Percentiles rank a stretch among this genome's conserved stretches.
These are phyloP conservation scores for Diplotaxis tenuifolia DNA, from an alignment of 345 rosid species.

Conservation along the genomic window DNA sequence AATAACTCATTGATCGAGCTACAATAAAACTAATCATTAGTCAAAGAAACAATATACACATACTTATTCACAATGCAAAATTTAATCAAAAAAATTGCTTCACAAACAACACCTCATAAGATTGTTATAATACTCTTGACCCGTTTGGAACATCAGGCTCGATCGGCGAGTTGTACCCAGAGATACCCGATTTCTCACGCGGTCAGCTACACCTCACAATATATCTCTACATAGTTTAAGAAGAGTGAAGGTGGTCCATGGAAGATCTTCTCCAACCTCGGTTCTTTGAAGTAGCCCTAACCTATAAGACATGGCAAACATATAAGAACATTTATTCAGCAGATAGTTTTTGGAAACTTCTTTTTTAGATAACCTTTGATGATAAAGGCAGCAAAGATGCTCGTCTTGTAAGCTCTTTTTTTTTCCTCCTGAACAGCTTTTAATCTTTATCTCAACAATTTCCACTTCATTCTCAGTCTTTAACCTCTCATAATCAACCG, in stretches of 20 bases:
- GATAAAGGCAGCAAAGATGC: conserved; percentile 55
- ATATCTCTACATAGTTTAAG: conserved; percentile 9
- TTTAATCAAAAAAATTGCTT: too few relatives aligned
- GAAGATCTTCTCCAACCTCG: conserved; percentile 48
- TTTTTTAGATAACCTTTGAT: conserved; percentile 49
- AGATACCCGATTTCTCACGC: too few relatives aligned
- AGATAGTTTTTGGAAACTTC: not conserved
- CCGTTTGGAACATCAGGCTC: too few relatives aligned
- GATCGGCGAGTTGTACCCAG: too few relatives aligned
- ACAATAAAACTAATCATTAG: too few relatives aligned
- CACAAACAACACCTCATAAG: too few relatives aligned
- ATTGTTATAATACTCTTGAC: too few relatives aligned
- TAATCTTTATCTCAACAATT: conserved; percentile 59
- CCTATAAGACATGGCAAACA: conserved; percentile 40
- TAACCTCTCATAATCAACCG: conserved; percentile 65
- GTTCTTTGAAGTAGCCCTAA: conserved; percentile 45
- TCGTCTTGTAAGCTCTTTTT: conserved; percentile 52
- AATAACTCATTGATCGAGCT: too few relatives aligned
- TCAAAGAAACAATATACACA: too few relatives aligned
- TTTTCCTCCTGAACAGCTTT: conserved; percentile 59
- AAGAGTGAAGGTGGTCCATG: conserved; percentile 36
- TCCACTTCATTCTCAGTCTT: conserved; percentile 75
- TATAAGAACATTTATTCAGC: not conserved
- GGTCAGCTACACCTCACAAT: too few relatives aligned
- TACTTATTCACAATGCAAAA: too few relatives aligned